Percentiles rank a stretch among this genome's conserved stretches.
Conservation (phyloP, 2,329 filamentous ascomycete genomes). For the Fusarium neocosmosporiellum region DNA sequence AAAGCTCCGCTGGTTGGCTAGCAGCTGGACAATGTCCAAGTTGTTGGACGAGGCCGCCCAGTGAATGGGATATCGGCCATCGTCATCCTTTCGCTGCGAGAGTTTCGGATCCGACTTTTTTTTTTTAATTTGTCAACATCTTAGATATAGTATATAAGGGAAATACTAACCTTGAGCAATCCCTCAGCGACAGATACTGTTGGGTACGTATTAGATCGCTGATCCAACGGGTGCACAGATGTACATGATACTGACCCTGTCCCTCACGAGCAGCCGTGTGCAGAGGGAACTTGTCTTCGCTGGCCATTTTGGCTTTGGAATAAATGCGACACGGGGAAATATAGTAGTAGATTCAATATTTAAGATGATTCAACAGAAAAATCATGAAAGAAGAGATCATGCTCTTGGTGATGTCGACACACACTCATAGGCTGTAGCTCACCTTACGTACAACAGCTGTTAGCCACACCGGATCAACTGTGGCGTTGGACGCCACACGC, state of each 20-base stretch:
- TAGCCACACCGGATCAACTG: slow-evolving; percentile 14
- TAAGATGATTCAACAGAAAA: not conserved
- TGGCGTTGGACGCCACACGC: slow-evolving; percentile 47
- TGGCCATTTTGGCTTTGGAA: slow-evolving; percentile 36
- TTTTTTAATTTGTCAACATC: slow-evolving; percentile 53
- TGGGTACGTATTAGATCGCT: slow-evolving; percentile 15
- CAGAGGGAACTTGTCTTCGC: slow-evolving; percentile 77
- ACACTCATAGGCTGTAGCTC: slow-evolving; percentile 5
- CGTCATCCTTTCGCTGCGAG: slow-evolving; percentile 78
- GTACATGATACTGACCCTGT: slow-evolving; percentile 68
- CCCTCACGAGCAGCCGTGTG: slow-evolving; percentile 90
- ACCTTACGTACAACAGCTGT: slow-evolving; percentile 17
- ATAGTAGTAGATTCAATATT: not conserved
- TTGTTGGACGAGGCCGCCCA: slow-evolving; percentile 92
- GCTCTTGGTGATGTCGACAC: slow-evolving; percentile 9
- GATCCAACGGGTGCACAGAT: not conserved
- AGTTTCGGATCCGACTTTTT: slow-evolving; percentile 83
- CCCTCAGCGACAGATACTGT: slow-evolving; percentile 79
- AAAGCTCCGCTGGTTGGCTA: slow-evolving; percentile 78
- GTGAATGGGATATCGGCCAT: slow-evolving; percentile 90
- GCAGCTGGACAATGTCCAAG: slow-evolving; percentile 76
- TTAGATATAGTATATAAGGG: not conserved
- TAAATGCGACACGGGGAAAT: not conserved
- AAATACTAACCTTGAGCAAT: slow-evolving; percentile 45
- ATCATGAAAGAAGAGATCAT: not conserved